These are phyloP conservation scores for Spencermartinsiella europaea DNA, from an alignment of 805 yeast species.

Conservation along the genomic window DNA sequence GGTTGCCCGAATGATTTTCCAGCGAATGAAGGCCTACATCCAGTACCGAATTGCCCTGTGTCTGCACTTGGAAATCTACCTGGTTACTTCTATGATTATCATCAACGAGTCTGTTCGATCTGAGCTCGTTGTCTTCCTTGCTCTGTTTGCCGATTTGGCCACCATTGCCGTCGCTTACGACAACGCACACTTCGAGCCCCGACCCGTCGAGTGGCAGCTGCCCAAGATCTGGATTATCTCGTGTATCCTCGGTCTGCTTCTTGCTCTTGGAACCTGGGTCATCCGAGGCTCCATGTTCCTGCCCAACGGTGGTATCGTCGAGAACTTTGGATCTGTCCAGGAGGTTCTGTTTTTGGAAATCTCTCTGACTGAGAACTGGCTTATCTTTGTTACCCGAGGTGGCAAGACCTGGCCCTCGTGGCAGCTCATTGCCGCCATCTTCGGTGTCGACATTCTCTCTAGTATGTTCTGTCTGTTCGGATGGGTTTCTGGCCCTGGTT, in stretches of 20 bases:
- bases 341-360: slow-evolving; percentile 93
- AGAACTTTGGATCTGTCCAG: slow-evolving; percentile 92
- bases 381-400: slow-evolving; percentile 94
- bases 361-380: slow-evolving; percentile 95
- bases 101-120: slow-evolving; percentile 80
- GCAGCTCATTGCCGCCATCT: slow-evolving; percentile 94
- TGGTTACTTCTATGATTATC: slow-evolving; percentile 94
- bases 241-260: slow-evolving; percentile 72
- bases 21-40: slow-evolving; percentile 97
- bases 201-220: slow-evolving; percentile 94
- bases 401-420: slow-evolving; percentile 99
- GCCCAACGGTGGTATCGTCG: slow-evolving; percentile 73
- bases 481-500: slow-evolving; percentile 57
- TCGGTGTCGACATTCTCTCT: slow-evolving; percentile 84
- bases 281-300: slow-evolving; percentile 90
- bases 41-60: slow-evolving; percentile 97
- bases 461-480: slow-evolving; percentile 91
- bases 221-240: slow-evolving; percentile 99
- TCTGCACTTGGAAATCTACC: slow-evolving; percentile 87
- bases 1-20: slow-evolving; percentile 96
- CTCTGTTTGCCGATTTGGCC: slow-evolving; percentile 96
- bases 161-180: slow-evolving; percentile 96
- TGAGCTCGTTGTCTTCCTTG: slow-evolving; percentile 91
- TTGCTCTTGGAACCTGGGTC: slow-evolving; percentile 93
- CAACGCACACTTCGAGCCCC: slow-evolving; percentile 90